Base-by-base conservation (phyloP, 2,329 filamentous ascomycete species). In the Penicillium paneum region DNA sequence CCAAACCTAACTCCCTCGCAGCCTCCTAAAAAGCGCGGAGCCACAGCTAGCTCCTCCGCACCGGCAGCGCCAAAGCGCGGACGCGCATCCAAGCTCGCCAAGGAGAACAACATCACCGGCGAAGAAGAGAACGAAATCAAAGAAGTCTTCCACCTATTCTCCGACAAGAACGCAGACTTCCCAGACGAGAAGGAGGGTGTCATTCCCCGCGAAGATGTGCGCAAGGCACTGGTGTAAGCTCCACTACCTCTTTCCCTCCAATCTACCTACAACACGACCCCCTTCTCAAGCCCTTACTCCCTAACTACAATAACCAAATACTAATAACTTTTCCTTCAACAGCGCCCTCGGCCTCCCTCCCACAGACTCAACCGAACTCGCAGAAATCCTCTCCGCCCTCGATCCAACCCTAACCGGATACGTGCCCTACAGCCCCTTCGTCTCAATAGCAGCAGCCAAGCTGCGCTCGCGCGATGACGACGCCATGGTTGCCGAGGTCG, bases 41-140 rank as follows among this genome's bases (percentile, higher is more conserved):
- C 65, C 47, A 52, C 64, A 49, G 45, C 66, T 52, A 57, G 59
- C 57, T 62, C 71, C 54, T 63, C 69, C 52, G 49, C 66, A 31
- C 46, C 63, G 53, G 59, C 70, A n/a, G 66, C 62, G 51, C 66
- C 68, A 11, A 74, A 70, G 59, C 73, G 71, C 62, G 57, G 67
- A 52, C 88, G 89, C 59, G 85, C 85, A 67, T 96, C 92, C 55
- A 95, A 91, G 73, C 89, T 97, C 65, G 93, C 93, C 29, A 93
- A 92, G 76, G 91, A 96, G 69, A 86, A 97, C 81, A 87, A 91
- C 72, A 85, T 97, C 68, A 87, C 85, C 13, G 88, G 86, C 38
- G 84, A 88, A 60, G 88, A 97, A 75, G 93, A 97, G 76, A 82
- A 83, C 63, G 91, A 97, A 76, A 96, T 99, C 69, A 86, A 85